Evolutionary conservation across 106 monocot genomes (phyloP), one percentile per base, ranked within the genome.

Genomic region (Dioscorea dumetorum): DNA sequence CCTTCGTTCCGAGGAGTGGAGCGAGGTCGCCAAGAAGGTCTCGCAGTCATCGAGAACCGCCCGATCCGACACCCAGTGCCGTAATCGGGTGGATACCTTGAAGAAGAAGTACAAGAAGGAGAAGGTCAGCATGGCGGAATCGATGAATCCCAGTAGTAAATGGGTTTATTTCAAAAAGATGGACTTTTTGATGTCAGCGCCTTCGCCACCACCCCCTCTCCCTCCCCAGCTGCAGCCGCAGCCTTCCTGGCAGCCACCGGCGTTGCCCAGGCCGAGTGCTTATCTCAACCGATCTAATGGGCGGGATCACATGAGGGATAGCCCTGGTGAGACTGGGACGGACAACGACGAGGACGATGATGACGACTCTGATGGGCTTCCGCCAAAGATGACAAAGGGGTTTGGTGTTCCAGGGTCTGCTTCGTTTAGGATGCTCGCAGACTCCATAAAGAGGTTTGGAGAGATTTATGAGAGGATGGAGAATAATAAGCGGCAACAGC

Each of bases 21-120:
- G 67, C 66, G 91, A 92, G 79, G 88, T 99, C 18, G 89, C 88
- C 12, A 80, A 76, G 64, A 78, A 76, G 69, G 92, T 92, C 6
- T 76, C 74, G 57, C 79, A 78, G 64, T 64, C 76, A 9, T 86
- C 84, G 7, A 76, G 73, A 67, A 76, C 19, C n/a, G 48, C 50
- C 11, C 72, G 83, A 10, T 78, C 88, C 0, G 92, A 89, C 18
- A 57, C 77, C 2, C 88, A 92, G 69, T 92, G 97, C 62, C 74
- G 91, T 48, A 99, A 91, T 56, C 81, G 97, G 22, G 50, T 92
- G 18, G 97, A 90, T 17, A 89, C 88, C 13, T 58, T 92, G 32
- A 92, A 92, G 77, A 99, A 90, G 78, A 93, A 88, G 77, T 93
- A 84, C 72, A 91, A 83, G 82, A 91, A 97, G 70, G 91, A 99